phyloP scores from a whole-genome alignment of 192 early-diverging fungal species.

The Dissophora ornata region DNA sequence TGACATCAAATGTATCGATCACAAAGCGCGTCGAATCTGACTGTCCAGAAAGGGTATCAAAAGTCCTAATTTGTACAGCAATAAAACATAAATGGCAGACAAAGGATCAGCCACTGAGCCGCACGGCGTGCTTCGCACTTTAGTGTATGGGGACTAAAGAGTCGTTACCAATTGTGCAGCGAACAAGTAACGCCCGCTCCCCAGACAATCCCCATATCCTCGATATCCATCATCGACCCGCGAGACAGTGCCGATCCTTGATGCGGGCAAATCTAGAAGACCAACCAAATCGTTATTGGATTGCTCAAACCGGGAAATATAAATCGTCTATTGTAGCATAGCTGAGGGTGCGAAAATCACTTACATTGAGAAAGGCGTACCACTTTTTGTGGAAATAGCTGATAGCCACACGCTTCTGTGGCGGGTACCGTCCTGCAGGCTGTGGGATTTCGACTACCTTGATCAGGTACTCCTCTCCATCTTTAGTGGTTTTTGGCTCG shows the following conservation, averaged over 20 bases:
- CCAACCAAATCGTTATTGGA: neutral
- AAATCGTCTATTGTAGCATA: no score
- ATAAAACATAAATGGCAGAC: no score
- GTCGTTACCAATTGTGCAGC: conserved; percentile 36
- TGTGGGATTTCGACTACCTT: conserved; percentile 48
- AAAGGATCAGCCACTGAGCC: no score
- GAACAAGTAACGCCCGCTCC: conserved; percentile 43
- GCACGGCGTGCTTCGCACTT: no score
- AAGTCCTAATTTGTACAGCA: no score
- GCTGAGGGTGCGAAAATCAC: no score
- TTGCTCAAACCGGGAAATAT: no score
- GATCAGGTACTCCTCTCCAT: conserved; percentile 21
- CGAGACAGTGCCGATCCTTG: conserved; percentile 43
- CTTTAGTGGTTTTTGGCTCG: neutral
- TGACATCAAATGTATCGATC: conserved; percentile 46
- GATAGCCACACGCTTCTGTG: conserved; percentile 36
- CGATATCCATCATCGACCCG: conserved; percentile 47
- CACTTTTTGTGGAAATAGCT: conserved; percentile 44
- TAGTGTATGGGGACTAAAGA: neutral
- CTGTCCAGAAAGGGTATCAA: conserved; percentile 42
- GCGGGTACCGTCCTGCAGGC: conserved; percentile 44
- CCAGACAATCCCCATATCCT: conserved; percentile 54
- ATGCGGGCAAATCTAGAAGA: conserved; percentile 42
- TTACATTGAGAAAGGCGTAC: conserved; percentile 54
- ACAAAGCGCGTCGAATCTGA: conserved; percentile 51